Conservation (phyloP, 768 basidiomycete species). For the Suillus weaverae region DNA sequence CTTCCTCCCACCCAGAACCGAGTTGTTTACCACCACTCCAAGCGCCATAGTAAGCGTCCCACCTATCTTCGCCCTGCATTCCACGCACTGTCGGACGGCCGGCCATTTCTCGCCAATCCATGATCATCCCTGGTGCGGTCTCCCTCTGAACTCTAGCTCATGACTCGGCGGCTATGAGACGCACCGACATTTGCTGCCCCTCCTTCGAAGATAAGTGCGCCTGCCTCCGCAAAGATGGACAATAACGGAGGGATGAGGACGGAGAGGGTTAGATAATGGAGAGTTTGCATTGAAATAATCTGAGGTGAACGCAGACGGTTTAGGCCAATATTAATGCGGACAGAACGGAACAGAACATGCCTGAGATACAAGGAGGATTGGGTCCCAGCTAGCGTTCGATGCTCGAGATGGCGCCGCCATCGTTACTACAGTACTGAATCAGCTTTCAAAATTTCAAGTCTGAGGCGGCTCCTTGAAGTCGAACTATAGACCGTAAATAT, state of each 20-base stretch:
- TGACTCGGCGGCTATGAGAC: conserved; percentile 20
- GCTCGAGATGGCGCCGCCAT: conserved; percentile 40
- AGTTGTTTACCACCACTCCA: conserved; percentile 83
- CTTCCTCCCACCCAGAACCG: conserved; percentile 50
- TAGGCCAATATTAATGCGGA: conserved; percentile 1
- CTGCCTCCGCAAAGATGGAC: conserved; percentile 68
- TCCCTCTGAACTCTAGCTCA: conserved; percentile 5
- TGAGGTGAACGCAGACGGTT: conserved; percentile 31
- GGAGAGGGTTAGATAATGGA: conserved; percentile 91
- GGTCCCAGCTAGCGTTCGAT: conserved; percentile 74
- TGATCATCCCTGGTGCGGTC: conserved; percentile 67
- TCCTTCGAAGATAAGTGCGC: conserved; percentile 70
- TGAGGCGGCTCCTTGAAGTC: background rate
- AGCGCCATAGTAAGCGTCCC: conserved; percentile 67
- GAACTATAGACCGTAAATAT: too few species aligned
- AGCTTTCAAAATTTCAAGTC: background rate
- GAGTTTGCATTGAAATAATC: conserved; percentile 91
- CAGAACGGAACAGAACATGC: conserved; percentile 36
- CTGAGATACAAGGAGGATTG: conserved; percentile 83
- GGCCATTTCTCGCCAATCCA: conserved; percentile 98
- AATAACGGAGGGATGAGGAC: conserved; percentile 82
- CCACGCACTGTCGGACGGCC: conserved; percentile 75
- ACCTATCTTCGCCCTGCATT: conserved; percentile 61
- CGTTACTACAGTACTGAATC: background rate
- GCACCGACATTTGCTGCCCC: conserved; percentile 77